Conservation (phyloP, 352 stramenopile species). For the Globisporangium cylindrosporum region DNA sequence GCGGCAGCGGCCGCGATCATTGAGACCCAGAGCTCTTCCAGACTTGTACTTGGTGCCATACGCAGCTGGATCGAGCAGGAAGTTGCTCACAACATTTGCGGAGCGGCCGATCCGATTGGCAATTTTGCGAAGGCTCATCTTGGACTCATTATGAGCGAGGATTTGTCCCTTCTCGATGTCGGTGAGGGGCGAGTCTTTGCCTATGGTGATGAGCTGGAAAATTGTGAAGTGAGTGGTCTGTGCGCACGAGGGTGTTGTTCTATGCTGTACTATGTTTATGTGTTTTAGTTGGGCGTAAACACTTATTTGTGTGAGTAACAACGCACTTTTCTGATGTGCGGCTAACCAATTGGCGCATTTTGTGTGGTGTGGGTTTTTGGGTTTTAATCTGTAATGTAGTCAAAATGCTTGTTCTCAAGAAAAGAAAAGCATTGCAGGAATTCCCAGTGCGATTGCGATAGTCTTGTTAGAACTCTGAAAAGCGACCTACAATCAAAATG, state of each 20-base stretch:
- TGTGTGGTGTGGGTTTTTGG: too few relatives aligned
- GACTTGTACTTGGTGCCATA: constrained; percentile 1
- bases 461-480: too few relatives aligned
- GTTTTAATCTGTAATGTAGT: too few relatives aligned
- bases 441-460: too few relatives aligned
- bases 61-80: background rate
- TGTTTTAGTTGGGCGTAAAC: background rate
- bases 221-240: background rate
- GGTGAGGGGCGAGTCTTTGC: background rate
- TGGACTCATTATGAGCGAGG: background rate
- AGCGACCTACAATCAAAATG: too few relatives aligned
- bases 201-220: background rate
- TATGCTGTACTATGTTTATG: background rate
- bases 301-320: background rate
- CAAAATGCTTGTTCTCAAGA: too few relatives aligned
- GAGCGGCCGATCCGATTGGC: background rate
- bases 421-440: too few relatives aligned
- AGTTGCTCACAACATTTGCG: background rate
- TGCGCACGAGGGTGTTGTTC: background rate
- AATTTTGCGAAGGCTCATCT: background rate
- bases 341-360: too few relatives aligned
- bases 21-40: background rate
- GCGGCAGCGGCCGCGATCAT: background rate
- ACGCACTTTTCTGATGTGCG: too few relatives aligned
- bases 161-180: background rate